A percentile compares a stretch with the other conserved stretches of the same genome.
Evolutionary conservation across 805 yeast species (phyloP).

Genomic region (Saccharomyces jurei): DNA sequence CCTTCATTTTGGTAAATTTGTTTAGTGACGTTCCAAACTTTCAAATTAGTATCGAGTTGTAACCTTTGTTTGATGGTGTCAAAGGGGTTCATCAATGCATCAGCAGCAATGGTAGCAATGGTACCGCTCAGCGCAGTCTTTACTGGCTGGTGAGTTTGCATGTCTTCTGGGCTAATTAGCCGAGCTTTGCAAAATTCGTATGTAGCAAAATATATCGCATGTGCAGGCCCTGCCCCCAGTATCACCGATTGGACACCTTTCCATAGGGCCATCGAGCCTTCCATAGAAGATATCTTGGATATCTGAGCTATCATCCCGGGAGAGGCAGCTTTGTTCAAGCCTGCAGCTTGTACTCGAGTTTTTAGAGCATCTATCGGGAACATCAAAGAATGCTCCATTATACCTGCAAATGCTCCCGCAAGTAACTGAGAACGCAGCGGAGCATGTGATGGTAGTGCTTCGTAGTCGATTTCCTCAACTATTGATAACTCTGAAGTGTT

Average conservation of each 20-base stretch:
- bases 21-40: constrained; percentile 25
- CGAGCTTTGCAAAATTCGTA: constrained; percentile 61
- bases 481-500: constrained; percentile 5
- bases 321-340: constrained; percentile 27
- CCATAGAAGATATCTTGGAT: constrained; percentile 69
- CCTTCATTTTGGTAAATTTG: constrained; percentile 57
- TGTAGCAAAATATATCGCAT: constrained; percentile 92
- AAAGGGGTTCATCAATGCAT: constrained; percentile 95
- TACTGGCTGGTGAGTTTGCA: constrained; percentile 52
- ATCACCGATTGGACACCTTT: constrained; percentile 88
- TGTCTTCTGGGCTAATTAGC: constrained; percentile 30
- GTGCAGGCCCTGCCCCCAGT: constrained; percentile 98
- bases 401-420: constrained; percentile 99
- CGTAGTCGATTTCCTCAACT: constrained; percentile 67
- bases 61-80: constrained; percentile 92
- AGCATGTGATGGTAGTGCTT: constrained; percentile 81
- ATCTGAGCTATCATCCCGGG: constrained; percentile 52
- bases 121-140: constrained; percentile 86
- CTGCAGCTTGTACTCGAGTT: constrained; percentile 73
- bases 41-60: constrained; percentile 45
- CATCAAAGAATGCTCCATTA: constrained; percentile 97
- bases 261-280: constrained; percentile 86
- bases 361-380: constrained; percentile 94
- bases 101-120: constrained; percentile 85
- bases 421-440: constrained; percentile 71